Evolutionary conservation across 345 rosid species (phyloP), one percentile per base, ranked within the genome.

Genomic region (Pseudoturritis turrita): DNA sequence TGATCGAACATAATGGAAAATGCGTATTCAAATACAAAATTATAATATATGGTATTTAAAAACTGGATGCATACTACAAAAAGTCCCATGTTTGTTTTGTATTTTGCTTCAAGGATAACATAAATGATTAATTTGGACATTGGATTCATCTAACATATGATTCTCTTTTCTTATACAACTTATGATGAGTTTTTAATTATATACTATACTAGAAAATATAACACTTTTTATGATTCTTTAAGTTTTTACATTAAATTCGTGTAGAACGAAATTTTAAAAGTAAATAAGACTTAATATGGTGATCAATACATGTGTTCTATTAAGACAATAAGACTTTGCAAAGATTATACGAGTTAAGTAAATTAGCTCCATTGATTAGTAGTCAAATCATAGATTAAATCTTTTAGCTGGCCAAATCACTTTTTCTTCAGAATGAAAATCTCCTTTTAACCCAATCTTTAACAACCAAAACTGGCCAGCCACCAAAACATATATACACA

Each of bases 361-460:
- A 11, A 8, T 12, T 54, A 18, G 6, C 7, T 68, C 4, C 10
- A 54, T 36, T 66, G 18, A 68, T 22, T 21, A 68, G n/a, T 13
- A 57, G 39, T 58, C 37, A 58, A 33, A 70, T 70, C 40, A 58
- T 11, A 60, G 29, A 33, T 54, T 73, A 73, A 39, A 64, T 73
- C 45, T 7, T 29, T 35, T 65, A 55, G 77, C 65, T 73, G 77
- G 67, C 77, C 66, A 65, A 74, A 74, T 58, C 68, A 66, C 55
- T 21, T 57, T 58, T 33, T 49, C 2, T 0, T 10, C 45, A 23
- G 1, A 44, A 18, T 56, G 2, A 35, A 72, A 64, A 65, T 36
- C 45, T 58, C 28, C 60, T 74, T 74, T 74, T 39, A 47, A 66
- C 68, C 73, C 53, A 47, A 67, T 51, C 62, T 66, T 74, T 74